Percentiles rank a stretch among this genome's conserved stretches.
Evolutionary conservation across 2,329 filamentous ascomycete genomes (phyloP).

Genomic region (Nemania diffusa): DNA sequence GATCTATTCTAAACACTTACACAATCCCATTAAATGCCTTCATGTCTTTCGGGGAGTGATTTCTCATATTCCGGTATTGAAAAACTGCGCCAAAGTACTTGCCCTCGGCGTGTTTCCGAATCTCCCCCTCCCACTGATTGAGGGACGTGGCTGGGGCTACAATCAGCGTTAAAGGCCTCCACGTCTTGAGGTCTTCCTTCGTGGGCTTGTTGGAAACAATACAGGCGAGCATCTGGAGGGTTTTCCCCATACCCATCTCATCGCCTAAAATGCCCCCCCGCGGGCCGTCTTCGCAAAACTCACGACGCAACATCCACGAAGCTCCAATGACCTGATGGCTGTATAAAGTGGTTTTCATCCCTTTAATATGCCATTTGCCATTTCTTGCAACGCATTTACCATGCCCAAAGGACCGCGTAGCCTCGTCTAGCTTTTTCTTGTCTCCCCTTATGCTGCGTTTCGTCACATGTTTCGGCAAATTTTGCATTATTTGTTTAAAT

Average conservation of each 20-base stretch:
- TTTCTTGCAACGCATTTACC: constrained; percentile 18
- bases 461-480: neutral
- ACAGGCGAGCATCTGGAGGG: constrained; percentile 22
- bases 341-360: constrained; percentile 22
- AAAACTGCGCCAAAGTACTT: neutral
- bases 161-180: constrained; percentile 20
- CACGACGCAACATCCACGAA: constrained; percentile 29
- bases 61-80: constrained; percentile 18
- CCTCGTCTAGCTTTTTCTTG: constrained; percentile 15
- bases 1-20: neutral
- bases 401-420: constrained; percentile 21
- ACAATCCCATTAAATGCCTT: constrained; percentile 1
- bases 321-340: constrained; percentile 27
- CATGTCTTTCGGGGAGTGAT: neutral
- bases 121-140: constrained; percentile 28
- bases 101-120: constrained; percentile 4
- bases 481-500: constrained; percentile 25
- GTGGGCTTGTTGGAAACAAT: constrained; percentile 24
- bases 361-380: constrained; percentile 29
- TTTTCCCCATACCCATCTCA: constrained; percentile 38
- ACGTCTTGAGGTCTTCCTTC: neutral
- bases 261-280: constrained; percentile 31
- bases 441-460: constrained; percentile 7
- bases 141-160: constrained; percentile 26
- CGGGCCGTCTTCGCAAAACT: constrained; percentile 17